A percentile compares a stretch with the other conserved stretches of the same genome.
Conservation (phyloP, 768 basidiomycete species). For the Gymnopilus junonius region DNA sequence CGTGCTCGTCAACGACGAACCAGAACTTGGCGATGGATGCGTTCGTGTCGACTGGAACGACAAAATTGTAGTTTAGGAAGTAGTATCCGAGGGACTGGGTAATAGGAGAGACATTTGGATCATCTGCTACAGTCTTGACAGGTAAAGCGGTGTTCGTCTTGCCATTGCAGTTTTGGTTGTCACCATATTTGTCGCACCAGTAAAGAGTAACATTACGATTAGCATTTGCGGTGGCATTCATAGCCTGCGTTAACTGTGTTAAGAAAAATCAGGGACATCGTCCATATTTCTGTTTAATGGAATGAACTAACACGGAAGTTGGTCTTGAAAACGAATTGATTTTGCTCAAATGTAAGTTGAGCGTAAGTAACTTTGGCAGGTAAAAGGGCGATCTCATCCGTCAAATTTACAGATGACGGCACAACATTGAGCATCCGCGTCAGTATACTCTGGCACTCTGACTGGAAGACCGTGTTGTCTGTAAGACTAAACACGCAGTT, state of each 20-base stretch:
- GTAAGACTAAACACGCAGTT: conserved; percentile 29
- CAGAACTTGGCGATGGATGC: conserved; percentile 52
- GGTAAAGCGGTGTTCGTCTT: conserved; percentile 37
- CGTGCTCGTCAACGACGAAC: conserved; percentile 51
- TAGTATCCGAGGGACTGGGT: conserved; percentile 36
- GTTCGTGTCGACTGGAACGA: conserved; percentile 42
- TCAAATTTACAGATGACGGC: conserved; percentile 47
- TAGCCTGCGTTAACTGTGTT: conserved; percentile 38
- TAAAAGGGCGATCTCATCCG: conserved; percentile 46
- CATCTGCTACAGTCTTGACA: conserved; percentile 32
- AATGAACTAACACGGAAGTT: conserved; percentile 39
- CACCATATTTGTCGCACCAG: conserved; percentile 46
- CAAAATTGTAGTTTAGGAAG: conserved; percentile 47
- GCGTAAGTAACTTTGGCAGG: conserved; percentile 44
- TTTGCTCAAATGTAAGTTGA: conserved; percentile 40
- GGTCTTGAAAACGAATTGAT: conserved; percentile 43
- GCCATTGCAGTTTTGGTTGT: conserved; percentile 35
- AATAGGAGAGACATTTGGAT: conserved; percentile 41
- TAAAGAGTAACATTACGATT: conserved; percentile 45
- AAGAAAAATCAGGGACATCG: conserved; percentile 2
- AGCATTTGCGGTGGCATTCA: conserved; percentile 36
- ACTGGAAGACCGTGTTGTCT: conserved; percentile 36
- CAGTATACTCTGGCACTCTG: conserved; percentile 43
- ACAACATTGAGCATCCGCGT: conserved; percentile 54
- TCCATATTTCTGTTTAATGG: background rate